Conservation (phyloP, 257 asterid species). For the Linderniella brevidens region DNA sequence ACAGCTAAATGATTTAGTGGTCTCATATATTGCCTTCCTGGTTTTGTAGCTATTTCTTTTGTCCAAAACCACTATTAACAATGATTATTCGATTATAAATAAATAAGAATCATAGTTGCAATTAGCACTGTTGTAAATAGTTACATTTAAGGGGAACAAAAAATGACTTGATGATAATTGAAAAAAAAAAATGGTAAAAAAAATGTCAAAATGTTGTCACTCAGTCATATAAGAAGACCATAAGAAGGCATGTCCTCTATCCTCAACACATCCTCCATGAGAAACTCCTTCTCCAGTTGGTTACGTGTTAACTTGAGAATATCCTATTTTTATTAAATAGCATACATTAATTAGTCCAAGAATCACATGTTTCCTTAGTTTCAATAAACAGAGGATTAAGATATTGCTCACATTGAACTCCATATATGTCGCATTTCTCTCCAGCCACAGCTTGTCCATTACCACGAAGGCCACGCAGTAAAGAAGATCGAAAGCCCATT, state of each 20-base stretch:
- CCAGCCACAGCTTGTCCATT: slow-evolving; percentile 87
- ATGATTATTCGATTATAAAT: too few relatives aligned
- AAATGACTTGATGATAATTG: too few relatives aligned
- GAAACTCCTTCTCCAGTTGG: slow-evolving; percentile 60
- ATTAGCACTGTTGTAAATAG: too few relatives aligned
- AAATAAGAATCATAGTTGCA: too few relatives aligned
- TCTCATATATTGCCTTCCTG: too few relatives aligned
- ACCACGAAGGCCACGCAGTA: slow-evolving; percentile 66
- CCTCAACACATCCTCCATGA: slow-evolving; percentile 48
- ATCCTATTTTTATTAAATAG: slow-evolving; percentile 30
- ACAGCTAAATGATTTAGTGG: too few relatives aligned
- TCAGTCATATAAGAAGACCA: slow-evolving; percentile 22
- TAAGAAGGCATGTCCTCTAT: slow-evolving; percentile 78
- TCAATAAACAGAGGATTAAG: not conserved
- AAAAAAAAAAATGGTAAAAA: too few relatives aligned
- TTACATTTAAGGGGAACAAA: too few relatives aligned
- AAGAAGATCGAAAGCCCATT: slow-evolving; percentile 75
- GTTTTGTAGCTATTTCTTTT: too few relatives aligned
- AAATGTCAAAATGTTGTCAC: too few relatives aligned
- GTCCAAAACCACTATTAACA: too few relatives aligned
- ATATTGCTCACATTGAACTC: slow-evolving; percentile 51
- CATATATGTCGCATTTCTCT: slow-evolving; percentile 62
- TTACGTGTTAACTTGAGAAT: slow-evolving; percentile 37
- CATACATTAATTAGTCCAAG: slow-evolving; percentile 3
- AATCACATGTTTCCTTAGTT: not conserved